Evolutionary conservation across 2,329 filamentous ascomycete genomes (phyloP).

Genomic region (Sporothrix pseudoabietina): DNA sequence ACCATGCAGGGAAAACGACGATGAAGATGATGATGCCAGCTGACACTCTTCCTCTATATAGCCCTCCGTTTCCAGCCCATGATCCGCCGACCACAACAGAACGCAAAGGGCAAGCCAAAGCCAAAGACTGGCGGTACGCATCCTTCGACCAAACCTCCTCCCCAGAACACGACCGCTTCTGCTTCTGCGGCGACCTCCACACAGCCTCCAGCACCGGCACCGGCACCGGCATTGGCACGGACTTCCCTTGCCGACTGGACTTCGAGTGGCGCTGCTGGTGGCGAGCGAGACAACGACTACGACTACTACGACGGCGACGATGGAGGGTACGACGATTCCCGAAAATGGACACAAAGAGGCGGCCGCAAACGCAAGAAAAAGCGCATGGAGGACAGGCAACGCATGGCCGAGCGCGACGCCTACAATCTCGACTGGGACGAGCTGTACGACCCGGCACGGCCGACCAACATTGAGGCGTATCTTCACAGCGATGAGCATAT

Average conservation of each 20-base stretch:
- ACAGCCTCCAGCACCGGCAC: background rate
- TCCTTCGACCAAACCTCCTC: background rate
- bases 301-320: slow-evolving; percentile 21
- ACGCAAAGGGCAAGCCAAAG: slow-evolving; percentile 65
- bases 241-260: slow-evolving; percentile 79
- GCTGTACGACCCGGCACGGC: slow-evolving; percentile 80
- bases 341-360: slow-evolving; percentile 67
- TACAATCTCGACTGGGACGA: slow-evolving; percentile 73
- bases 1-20: slow-evolving; percentile 39
- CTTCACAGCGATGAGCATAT: slow-evolving; percentile 81
- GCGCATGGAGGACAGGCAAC: slow-evolving; percentile 65
- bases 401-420: slow-evolving; percentile 59
- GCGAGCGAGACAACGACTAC: background rate
- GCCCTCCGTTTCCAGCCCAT: slow-evolving; percentile 86
- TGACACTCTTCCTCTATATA: slow-evolving; percentile 36
- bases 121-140: slow-evolving; percentile 14
- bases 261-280: slow-evolving; percentile 63
- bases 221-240: slow-evolving; percentile 37
- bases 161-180: background rate
- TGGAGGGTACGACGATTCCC: slow-evolving; percentile 39
- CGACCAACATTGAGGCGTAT: slow-evolving; percentile 84
- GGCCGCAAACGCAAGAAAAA: slow-evolving; percentile 60
- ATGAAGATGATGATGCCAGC: too few species aligned
- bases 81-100: slow-evolving; percentile 69
- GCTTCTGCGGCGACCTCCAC: background rate